Evolutionary conservation across 176 grass and related monocot genomes (phyloP), one percentile per base, ranked within the genome.

Genomic region (Eragrostis curvula): DNA sequence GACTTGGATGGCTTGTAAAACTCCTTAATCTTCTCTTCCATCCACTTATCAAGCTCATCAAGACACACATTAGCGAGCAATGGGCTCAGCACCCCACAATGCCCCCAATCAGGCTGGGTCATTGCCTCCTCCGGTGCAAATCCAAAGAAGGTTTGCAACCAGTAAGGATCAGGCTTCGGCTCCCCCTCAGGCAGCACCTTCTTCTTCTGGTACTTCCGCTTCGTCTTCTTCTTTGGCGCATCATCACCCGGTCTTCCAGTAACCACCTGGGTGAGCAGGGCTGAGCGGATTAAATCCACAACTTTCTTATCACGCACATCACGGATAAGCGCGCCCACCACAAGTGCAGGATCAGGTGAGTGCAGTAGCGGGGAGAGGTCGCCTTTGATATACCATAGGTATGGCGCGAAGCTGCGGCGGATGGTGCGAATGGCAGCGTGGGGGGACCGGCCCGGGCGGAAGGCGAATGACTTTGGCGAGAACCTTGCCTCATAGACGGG

Each of bases 301-400:
- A 93, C 85, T 47, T 92, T 95, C 73, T 95, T 98, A 64, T 98
- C 96, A 61, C 90, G 90, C 55, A 95, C 89, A 81, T 98, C 88
- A 56, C 92, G 96, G 60, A 95, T 87, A 23, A 98, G 87, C 4
- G 92, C 84, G 9, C 94, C 94, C 29, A 98, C 85, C 40, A 98
- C 87, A 5, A 95, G 88, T 15, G 77, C 91, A 59, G 88, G 77
- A 51, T 89, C 89, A 42, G 89, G 90, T 25, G 81, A 94, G 29
- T 95, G 81, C 10, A 98, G 88, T 43, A 98, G 87, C 44, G 96
- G 89, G 71, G 86, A 93, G 72, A 98, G 73, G 73, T 98, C 96
- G 49, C 96, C 96, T 66, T 91, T 98, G 47, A 95, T 88, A 78
- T 98, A 98, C 96, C 96, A 98, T 11, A 98, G 88, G 85, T 98